phyloP scores from a whole-genome alignment of 441 rosid genomes.

The Populus hybrid region DNA sequence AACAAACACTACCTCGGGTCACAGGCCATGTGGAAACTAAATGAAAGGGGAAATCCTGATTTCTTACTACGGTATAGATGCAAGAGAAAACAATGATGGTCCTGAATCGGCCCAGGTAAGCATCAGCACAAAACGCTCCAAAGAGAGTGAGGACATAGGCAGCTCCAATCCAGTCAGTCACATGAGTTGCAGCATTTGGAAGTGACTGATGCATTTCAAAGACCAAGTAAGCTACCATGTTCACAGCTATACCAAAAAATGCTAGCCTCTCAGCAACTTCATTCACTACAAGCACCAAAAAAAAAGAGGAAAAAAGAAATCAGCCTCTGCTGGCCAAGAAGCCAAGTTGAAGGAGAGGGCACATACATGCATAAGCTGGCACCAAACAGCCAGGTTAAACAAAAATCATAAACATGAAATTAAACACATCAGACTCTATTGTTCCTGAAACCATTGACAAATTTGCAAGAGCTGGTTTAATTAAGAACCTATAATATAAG shows the following conservation, averaged over 20 bases:
- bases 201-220: constrained; percentile 39
- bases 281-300: constrained; percentile 28
- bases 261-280: constrained; percentile 68
- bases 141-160: constrained; percentile 44
- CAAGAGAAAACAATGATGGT: constrained; percentile 47
- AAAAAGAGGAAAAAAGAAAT: neutral
- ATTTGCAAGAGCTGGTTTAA: neutral
- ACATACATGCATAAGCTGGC: too few species aligned
- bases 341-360: too few species aligned
- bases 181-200: constrained; percentile 45
- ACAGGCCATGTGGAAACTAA: neutral
- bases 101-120: constrained; percentile 48
- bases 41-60: neutral
- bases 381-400: too few species aligned
- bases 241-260: constrained; percentile 50
- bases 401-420: too few species aligned
- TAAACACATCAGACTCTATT: neutral
- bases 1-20: neutral
- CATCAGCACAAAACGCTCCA: constrained; percentile 59
- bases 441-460: neutral
- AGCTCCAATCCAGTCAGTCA: constrained; percentile 55
- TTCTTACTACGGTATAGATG: constrained; percentile 36
- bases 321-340: too few species aligned
- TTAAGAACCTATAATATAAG: constrained; percentile 45
- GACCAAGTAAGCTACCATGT: constrained; percentile 47